Base-by-base conservation (phyloP, 139 green algal genomes). In the Monoraphidium neglectum region DNA sequence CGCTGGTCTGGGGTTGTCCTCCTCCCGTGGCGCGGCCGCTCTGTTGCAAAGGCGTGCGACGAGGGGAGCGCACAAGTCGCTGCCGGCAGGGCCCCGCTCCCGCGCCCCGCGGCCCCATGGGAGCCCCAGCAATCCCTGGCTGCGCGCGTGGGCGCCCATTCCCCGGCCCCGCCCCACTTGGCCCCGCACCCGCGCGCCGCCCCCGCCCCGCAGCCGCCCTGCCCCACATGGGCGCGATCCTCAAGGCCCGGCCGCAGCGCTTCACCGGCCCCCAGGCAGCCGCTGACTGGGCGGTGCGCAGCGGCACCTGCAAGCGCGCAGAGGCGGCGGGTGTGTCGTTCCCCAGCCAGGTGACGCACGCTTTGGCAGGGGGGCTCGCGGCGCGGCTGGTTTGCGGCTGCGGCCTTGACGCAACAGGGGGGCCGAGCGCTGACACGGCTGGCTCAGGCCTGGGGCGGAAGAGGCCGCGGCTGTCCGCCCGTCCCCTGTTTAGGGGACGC, bases 221-320 rank as follows among this genome's bases (percentile, higher is more conserved):
- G 47, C 92, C 89, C 4, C 80, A 88, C 80, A 97, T 98, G 94
- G 69, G 68, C 6, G 80, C 60, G 15, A 74, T 97, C 18, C 76
- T 97, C 36, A 71, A 76, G 8, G 74, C 72, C 6, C 77, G 92
- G 15, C 90, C 92, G 4, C 18, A 54, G 8, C 66, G 51, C 37
- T 97, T 98, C 79, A 18, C 63, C 15, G 84, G 76, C 3, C 72
- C 86, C 6, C 51, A 83, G 49, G 84, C 79, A 21, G 92, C 90
- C 0, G 66, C 91, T 15, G 70, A 80, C 23, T 98, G 92, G 92
- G 90, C 89, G 1, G 35, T 90, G 15, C 60, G 77, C 38, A 80
- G 66, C 40, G 84, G 85, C 68, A 87, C 86, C 43, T 87, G 56
- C 40, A 80, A 80, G 35, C 83, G 82, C 78, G 74, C 68, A 35